Base-by-base conservation (phyloP, 208 protist genomes). In the Leptomonas seymouri region DNA sequence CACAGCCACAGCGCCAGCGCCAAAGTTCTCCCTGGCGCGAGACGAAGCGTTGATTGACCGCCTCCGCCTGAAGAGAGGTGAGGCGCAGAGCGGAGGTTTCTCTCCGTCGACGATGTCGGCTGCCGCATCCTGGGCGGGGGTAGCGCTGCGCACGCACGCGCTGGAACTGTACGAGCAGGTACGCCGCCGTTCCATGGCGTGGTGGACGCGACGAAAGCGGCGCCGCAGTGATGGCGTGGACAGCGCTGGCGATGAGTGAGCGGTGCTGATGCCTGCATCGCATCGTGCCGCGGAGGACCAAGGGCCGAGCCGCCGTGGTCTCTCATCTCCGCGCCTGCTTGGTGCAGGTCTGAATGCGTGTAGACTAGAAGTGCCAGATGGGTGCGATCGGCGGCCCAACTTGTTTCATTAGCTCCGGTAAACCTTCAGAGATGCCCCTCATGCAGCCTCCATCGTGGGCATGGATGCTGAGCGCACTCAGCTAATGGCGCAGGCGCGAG, bases 151-250 rank as follows among this genome's bases (percentile, higher is more conserved):
- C 46, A 28, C 31, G 45, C 71, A 46, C n/a, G 61, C 49, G 15
- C 12, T 5, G n/a, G 61, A 44, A 30, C 41, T 58, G 28, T 69
- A 45, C 36, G 46, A 23, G 27, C 20, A 45, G 21, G 30, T 76
- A 27, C 71, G 55, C 11, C 55, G 36, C 18, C 55, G 55, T 20
- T 46, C 65, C 20, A 23, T 41, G 63, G 34, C 56, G 41, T 76
- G 71, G 71, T 76, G 71, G 71, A 6, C 55, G 12, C 21, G 7
- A 12, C 71, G 71, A 21, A 76, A 76, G 63, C 62, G 71, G 1
- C 23, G 56, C 21, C 71, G 71, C 27, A 63, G 57, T 20, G 71
- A 69, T 15, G 28, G 44, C 18, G 59, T 2, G 30, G 18, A 39
- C 21, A 54, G 49, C 15, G 25, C 4, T 23, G 44, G 34, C 15